Percentiles rank a stretch among this genome's conserved stretches.
phyloP scores from a whole-genome alignment of 176 grass and related monocot species.

The Triticum turgidum region DNA sequence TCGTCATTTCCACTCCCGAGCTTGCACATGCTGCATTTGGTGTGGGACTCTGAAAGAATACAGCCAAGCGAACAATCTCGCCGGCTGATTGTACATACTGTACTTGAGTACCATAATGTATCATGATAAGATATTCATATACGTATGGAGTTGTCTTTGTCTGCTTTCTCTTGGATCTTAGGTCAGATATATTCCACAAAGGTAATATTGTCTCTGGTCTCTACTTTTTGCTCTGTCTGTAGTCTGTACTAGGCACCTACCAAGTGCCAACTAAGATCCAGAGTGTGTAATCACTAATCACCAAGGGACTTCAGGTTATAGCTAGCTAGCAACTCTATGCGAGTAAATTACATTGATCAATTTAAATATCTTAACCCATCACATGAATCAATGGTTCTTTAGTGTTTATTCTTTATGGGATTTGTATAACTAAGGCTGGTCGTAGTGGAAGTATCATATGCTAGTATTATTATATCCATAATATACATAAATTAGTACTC shows the following conservation, averaged over 20 bases:
- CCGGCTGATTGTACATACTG: background rate
- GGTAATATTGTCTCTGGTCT: constrained; percentile 1
- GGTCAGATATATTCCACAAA: background rate
- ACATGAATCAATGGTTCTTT: background rate
- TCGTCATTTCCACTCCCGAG: too few relatives aligned
- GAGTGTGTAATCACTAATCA: background rate
- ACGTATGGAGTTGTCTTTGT: background rate
- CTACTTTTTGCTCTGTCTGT: background rate
- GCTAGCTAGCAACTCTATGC: too few relatives aligned
- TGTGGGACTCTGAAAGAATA: background rate
- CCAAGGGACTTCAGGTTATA: too few relatives aligned
- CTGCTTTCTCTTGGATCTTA: background rate
- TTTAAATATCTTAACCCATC: background rate
- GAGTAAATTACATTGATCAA: too few relatives aligned
- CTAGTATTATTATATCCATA: too few relatives aligned
- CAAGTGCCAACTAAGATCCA: constrained; percentile 25
- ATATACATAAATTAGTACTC: too few relatives aligned
- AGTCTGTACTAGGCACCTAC: background rate
- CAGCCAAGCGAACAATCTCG: background rate
- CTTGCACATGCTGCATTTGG: background rate
- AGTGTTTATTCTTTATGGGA: too few relatives aligned
- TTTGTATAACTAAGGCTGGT: too few relatives aligned
- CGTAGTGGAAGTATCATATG: too few relatives aligned
- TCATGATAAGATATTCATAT: background rate
- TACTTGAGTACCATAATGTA: constrained; percentile 6